phyloP scores from a whole-genome alignment of 371 early-diverging fungal species.

The Mucor indicus region DNA sequence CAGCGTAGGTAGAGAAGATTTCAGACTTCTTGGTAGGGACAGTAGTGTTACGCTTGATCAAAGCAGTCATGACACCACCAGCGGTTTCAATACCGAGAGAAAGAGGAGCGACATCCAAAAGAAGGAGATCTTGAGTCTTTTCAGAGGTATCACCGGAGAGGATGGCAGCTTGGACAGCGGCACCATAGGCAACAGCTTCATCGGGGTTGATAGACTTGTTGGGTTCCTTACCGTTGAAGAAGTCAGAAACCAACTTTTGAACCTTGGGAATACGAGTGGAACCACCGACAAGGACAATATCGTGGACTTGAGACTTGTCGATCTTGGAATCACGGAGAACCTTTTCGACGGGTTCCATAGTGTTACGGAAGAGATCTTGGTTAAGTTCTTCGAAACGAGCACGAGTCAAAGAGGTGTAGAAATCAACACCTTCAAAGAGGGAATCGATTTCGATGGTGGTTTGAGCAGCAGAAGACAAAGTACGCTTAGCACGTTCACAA shows the following conservation, averaged over 20 bases:
- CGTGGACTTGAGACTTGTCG: slow-evolving; percentile 72
- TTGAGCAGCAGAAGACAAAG: slow-evolving; percentile 68
- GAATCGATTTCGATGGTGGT: slow-evolving; percentile 84
- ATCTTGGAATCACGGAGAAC: slow-evolving; percentile 78
- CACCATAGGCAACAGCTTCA: slow-evolving; percentile 94
- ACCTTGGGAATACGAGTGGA: slow-evolving; percentile 95
- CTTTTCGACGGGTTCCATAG: slow-evolving; percentile 84
- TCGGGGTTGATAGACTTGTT: slow-evolving; percentile 48
- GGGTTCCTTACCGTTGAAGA: slow-evolving; percentile 91
- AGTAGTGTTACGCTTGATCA: slow-evolving; percentile 89
- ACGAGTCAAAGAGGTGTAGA: slow-evolving; percentile 82
- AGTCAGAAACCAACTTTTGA: slow-evolving; percentile 84
- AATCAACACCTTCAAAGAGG: slow-evolving; percentile 76
- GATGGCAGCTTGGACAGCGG: slow-evolving; percentile 90
- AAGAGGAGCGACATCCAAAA: slow-evolving; percentile 67
- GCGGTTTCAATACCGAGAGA: slow-evolving; percentile 79
- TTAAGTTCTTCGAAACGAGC: slow-evolving; percentile 89
- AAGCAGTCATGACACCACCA: slow-evolving; percentile 87
- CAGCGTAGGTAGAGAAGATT: slow-evolving; percentile 88
- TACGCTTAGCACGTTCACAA: slow-evolving; percentile 54
- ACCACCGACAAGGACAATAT: slow-evolving; percentile 92
- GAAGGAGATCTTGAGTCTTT: slow-evolving; percentile 71
- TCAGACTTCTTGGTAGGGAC: slow-evolving; percentile 90
- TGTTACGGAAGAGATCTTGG: slow-evolving; percentile 78
- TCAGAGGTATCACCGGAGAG: slow-evolving; percentile 76